These are phyloP conservation scores for Raffaelea ambrosiae DNA, from an alignment of 2,329 filamentous ascomycete species.

Conservation along the genomic window DNA sequence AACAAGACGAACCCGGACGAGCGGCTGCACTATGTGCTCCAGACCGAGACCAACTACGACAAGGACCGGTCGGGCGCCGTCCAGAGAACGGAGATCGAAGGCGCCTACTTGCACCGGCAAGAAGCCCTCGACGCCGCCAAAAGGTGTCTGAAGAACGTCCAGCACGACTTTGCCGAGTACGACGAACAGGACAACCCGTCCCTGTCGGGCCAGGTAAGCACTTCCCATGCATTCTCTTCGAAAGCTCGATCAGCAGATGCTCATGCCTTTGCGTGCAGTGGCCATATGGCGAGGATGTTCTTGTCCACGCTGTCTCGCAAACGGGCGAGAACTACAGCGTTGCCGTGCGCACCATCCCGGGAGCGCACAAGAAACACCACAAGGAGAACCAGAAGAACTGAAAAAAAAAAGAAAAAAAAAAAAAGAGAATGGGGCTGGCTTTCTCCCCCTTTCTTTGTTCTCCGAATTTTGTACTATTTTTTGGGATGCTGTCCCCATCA, in stretches of 20 bases:
- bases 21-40: slow-evolving; percentile 31
- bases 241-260: too few relatives aligned
- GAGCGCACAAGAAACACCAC: slow-evolving; percentile 15
- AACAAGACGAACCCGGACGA: slow-evolving; percentile 8
- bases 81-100: slow-evolving; percentile 29
- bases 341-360: slow-evolving; percentile 23
- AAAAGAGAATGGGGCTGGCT: too few relatives aligned
- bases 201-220: slow-evolving; percentile 1
- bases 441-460: too few relatives aligned
- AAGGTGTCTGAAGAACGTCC: slow-evolving; percentile 18
- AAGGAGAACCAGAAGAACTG: slow-evolving; percentile 10
- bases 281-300: slow-evolving; percentile 35
- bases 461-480: too few relatives aligned
- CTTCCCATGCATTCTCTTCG: too few relatives aligned
- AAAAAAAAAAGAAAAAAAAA: too few relatives aligned
- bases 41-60: slow-evolving; percentile 32
- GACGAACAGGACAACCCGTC: slow-evolving; percentile 20
- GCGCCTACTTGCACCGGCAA: slow-evolving; percentile 23
- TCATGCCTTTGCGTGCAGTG: slow-evolving; percentile 22
- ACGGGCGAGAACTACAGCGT: slow-evolving; percentile 32
- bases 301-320: slow-evolving; percentile 32
- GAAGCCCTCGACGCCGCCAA: slow-evolving; percentile 26
- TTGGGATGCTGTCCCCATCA: too few relatives aligned
- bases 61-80: slow-evolving; percentile 23
- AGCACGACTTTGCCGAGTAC: slow-evolving; percentile 23